A percentile compares a stretch with the other conserved stretches of the same genome.
Evolutionary conservation across 257 asterid species (phyloP).

Genomic region (Solanum tarapatanum): DNA sequence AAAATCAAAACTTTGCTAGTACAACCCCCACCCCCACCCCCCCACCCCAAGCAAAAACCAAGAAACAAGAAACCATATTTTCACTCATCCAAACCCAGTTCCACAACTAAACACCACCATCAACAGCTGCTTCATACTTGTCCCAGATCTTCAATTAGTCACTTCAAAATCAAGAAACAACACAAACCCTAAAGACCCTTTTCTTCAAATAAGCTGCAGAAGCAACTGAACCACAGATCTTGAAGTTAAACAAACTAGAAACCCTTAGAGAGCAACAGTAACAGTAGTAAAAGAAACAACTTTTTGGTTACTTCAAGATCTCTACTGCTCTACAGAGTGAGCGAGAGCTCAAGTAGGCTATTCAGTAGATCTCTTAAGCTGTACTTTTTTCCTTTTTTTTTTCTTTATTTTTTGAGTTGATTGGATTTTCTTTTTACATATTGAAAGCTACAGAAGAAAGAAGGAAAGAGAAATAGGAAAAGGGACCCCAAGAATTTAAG

Average conservation of each 20-base stretch:
- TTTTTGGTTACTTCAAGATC: constrained; percentile 28
- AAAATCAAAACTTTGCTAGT: too few relatives aligned
- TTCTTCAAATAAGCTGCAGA: background rate
- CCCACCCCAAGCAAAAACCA: constrained; percentile 29
- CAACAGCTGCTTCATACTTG: constrained; percentile 6
- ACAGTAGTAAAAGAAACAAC: constrained; percentile 40
- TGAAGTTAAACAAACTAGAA: constrained; percentile 14
- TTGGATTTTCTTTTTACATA: background rate
- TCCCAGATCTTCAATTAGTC: constrained; percentile 16
- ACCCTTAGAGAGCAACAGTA: constrained; percentile 22
- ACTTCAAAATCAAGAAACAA: background rate
- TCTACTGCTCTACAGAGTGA: background rate
- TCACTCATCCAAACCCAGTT: constrained; percentile 49
- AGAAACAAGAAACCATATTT: constrained; percentile 13
- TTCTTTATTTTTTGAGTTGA: background rate
- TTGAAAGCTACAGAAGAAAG: constrained; percentile 3
- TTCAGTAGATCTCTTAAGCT: constrained; percentile 16
- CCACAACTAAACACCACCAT: constrained; percentile 19
- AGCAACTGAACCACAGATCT: constrained; percentile 44
- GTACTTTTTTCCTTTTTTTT: background rate
- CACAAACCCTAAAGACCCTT: constrained; percentile 3
- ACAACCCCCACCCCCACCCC: constrained; percentile 17
- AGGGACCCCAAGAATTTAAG: constrained; percentile 5
- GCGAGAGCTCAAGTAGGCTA: background rate
- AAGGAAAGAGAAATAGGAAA: background rate